Conservation (phyloP, 169 alveolate genomes). For the Plasmodium ovale region DNA sequence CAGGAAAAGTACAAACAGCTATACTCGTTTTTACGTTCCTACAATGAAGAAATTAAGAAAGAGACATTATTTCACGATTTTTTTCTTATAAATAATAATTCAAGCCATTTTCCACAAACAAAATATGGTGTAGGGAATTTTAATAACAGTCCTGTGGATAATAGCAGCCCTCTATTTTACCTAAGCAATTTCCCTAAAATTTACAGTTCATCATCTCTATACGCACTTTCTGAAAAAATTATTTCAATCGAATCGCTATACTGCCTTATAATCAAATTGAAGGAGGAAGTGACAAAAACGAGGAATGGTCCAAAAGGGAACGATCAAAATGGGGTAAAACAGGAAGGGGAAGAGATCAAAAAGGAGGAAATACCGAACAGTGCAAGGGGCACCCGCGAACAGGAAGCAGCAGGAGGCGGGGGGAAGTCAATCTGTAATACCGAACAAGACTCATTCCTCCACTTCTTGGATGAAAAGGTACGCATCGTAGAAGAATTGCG, state of each 20-base stretch:
- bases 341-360: background rate
- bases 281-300: constrained; percentile 39
- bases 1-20: constrained; percentile 54
- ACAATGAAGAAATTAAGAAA: constrained; percentile 47
- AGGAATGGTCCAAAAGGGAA: background rate
- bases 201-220: constrained; percentile 38
- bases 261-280: constrained; percentile 43
- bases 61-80: constrained; percentile 4
- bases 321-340: background rate
- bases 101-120: background rate
- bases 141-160: constrained; percentile 4
- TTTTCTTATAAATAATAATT: constrained; percentile 12
- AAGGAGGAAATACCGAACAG: background rate
- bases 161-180: background rate
- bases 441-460: constrained; percentile 1
- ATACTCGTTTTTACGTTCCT: constrained; percentile 22
- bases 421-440: background rate
- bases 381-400: background rate
- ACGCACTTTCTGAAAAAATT: constrained; percentile 70
- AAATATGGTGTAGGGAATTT: constrained; percentile 24
- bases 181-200: constrained; percentile 41
- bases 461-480: constrained; percentile 43
- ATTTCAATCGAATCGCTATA: constrained; percentile 50
- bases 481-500: constrained; percentile 54
- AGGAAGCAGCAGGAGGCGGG: background rate